Percentiles rank a stretch among this genome's conserved stretches.
phyloP scores from a whole-genome alignment of 164 flowering plant species.

The Vitis rotundifolia region DNA sequence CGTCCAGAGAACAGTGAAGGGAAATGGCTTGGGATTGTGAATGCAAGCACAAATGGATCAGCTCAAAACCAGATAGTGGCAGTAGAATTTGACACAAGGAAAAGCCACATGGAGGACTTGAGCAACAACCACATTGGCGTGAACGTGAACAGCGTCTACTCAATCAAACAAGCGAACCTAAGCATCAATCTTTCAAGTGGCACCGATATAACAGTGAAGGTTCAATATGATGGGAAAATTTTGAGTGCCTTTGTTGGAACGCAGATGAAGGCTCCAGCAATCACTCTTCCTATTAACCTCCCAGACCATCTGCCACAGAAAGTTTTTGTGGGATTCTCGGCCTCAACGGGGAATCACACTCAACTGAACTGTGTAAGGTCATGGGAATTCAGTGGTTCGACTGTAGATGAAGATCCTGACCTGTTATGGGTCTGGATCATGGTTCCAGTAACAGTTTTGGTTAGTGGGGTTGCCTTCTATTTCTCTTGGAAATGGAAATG shows the following conservation, averaged over 20 bases:
- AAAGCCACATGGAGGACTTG: slow-evolving; percentile 39
- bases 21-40: slow-evolving; percentile 63
- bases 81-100: slow-evolving; percentile 61
- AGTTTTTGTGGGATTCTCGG: slow-evolving; percentile 57
- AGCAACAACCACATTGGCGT: slow-evolving; percentile 61
- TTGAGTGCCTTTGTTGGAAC: slow-evolving; percentile 25
- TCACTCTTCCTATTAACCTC: slow-evolving; percentile 34
- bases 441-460: slow-evolving; percentile 10
- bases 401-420: background rate
- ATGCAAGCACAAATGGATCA: slow-evolving; percentile 29
- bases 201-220: slow-evolving; percentile 6
- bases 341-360: slow-evolving; percentile 44
- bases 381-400: slow-evolving; percentile 41
- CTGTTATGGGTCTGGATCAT: slow-evolving; percentile 33
- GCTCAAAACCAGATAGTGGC: slow-evolving; percentile 32
- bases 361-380: slow-evolving; percentile 45
- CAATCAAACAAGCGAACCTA: slow-evolving; percentile 20
- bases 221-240: slow-evolving; percentile 38
- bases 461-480: background rate
- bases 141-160: slow-evolving; percentile 38
- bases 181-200: slow-evolving; percentile 30
- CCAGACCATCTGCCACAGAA: slow-evolving; percentile 31
- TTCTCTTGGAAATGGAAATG: slow-evolving; percentile 8
- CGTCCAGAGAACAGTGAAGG: slow-evolving; percentile 47
- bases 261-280: slow-evolving; percentile 10